These are phyloP conservation scores for Epichloe uncinata DNA, from an alignment of 2,329 filamentous ascomycete species.

Conservation along the genomic window DNA sequence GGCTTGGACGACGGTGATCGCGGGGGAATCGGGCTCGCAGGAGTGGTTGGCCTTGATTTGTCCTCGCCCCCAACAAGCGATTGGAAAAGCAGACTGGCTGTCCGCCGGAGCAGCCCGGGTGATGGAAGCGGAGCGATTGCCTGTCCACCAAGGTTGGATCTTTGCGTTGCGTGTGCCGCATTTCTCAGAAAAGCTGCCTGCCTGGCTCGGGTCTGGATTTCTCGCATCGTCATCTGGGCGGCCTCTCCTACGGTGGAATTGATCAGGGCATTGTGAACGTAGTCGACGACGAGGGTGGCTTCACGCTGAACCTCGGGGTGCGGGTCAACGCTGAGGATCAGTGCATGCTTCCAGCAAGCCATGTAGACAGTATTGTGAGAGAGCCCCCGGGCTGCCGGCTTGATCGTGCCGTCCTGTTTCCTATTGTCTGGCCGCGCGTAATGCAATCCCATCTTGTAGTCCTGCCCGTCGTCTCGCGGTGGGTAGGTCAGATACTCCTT, in stretches of 20 bases:
- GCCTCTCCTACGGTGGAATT: slow-evolving; percentile 61
- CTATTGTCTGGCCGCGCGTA: slow-evolving; percentile 44
- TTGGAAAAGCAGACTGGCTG: slow-evolving; percentile 49
- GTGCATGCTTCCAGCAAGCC: slow-evolving; percentile 83
- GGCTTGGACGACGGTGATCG: slow-evolving; percentile 21
- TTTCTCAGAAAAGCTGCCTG: slow-evolving; percentile 31
- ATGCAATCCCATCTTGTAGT: slow-evolving; percentile 50
- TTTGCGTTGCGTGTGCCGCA: slow-evolving; percentile 27
- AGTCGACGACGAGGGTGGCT: slow-evolving; percentile 75
- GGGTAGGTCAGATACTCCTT: slow-evolving; percentile 51
- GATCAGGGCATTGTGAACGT: slow-evolving; percentile 64
- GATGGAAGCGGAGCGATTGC: slow-evolving; percentile 34
- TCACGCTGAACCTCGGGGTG: slow-evolving; percentile 86
- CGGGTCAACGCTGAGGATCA: slow-evolving; percentile 85
- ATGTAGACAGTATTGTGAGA: slow-evolving; percentile 86
- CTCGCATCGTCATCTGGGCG: slow-evolving; percentile 60
- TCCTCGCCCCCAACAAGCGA: slow-evolving; percentile 41
- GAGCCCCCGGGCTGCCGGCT: slow-evolving; percentile 41
- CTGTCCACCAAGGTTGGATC: slow-evolving; percentile 27
- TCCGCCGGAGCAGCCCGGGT: slow-evolving; percentile 47
- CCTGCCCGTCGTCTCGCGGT: slow-evolving; percentile 40
- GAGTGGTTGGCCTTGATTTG: slow-evolving; percentile 21
- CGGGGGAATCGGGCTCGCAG: slow-evolving; percentile 15
- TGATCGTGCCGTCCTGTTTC: slow-evolving; percentile 44
- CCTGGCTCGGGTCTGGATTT: slow-evolving; percentile 45